phyloP scores from a whole-genome alignment of 768 basidiomycete genomes.

The Termitomyces sp. region DNA sequence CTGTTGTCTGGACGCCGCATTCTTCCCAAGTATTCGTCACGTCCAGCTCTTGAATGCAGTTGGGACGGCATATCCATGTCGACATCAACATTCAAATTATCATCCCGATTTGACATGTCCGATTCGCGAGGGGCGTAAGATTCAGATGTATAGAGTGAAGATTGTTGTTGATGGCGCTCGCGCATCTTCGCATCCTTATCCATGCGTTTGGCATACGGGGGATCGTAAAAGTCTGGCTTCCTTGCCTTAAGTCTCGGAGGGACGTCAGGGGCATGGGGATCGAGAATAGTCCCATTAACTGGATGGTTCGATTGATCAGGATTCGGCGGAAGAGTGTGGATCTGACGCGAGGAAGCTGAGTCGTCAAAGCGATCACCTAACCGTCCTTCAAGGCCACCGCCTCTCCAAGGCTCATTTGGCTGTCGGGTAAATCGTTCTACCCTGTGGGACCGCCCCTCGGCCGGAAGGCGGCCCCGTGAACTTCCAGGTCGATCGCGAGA shows the following conservation, averaged over 20 bases:
- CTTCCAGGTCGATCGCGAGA: constrained; percentile 9
- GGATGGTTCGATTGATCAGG: constrained; percentile 10
- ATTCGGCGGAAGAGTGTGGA: constrained; percentile 13
- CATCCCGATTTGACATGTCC: background rate
- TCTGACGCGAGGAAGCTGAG: constrained; percentile 4
- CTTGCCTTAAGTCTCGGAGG: background rate
- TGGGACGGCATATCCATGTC: background rate
- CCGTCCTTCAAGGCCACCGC: constrained; percentile 16
- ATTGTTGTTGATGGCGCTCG: background rate
- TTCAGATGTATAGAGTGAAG: background rate
- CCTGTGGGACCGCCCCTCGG: background rate
- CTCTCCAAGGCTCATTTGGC: constrained; percentile 6
- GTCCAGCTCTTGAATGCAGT: background rate
- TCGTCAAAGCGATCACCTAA: constrained; percentile 18
- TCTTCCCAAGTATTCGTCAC: background rate
- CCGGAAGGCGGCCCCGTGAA: constrained; percentile 6
- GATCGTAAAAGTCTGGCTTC: background rate
- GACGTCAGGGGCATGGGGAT: background rate
- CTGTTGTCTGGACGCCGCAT: constrained; percentile 5
- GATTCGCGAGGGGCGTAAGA: background rate
- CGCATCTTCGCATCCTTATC: background rate
- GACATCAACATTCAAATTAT: background rate
- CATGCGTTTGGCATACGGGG: background rate
- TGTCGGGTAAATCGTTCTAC: constrained; percentile 4
- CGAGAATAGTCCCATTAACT: background rate